Percentiles rank a stretch among this genome's conserved stretches.
Conservation (phyloP, 2,329 filamentous ascomycete genomes). For the Cercospora zeae-maydis region DNA sequence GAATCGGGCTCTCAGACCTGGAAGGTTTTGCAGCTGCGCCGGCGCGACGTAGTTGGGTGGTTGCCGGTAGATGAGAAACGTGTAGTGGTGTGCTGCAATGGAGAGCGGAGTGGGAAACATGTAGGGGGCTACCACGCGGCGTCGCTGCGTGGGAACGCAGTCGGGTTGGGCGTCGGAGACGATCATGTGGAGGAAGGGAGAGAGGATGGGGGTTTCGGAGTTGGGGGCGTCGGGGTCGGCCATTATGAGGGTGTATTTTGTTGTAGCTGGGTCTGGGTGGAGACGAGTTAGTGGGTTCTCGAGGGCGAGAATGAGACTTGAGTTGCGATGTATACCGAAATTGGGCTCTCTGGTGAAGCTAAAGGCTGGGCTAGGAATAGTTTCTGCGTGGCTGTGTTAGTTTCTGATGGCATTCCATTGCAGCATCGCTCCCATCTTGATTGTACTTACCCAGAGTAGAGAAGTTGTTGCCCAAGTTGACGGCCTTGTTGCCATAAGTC, state of each 20-base stretch:
- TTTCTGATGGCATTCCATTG: background rate
- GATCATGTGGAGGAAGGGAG: conserved; percentile 23
- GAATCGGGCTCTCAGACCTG: conserved; percentile 21
- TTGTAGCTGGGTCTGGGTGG: conserved; percentile 20
- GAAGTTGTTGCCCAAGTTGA: conserved; percentile 26
- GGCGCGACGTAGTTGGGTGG: conserved; percentile 25
- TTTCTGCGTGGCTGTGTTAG: conserved; percentile 17
- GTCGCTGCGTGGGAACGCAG: conserved; percentile 23
- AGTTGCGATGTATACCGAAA: conserved; percentile 4
- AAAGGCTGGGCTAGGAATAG: conserved; percentile 18
- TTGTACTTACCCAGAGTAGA: conserved; percentile 16
- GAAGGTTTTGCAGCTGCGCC: conserved; percentile 10
- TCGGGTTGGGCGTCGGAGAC: conserved; percentile 26
- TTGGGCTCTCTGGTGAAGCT: conserved; percentile 26
- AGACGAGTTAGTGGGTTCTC: background rate
- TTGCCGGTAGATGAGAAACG: conserved; percentile 29
- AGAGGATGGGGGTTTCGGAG: conserved; percentile 17
- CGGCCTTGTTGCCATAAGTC: conserved; percentile 21
- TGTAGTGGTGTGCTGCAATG: conserved; percentile 24
- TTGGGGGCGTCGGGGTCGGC: conserved; percentile 29
- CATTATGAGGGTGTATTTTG: conserved; percentile 30
- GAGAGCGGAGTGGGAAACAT: conserved; percentile 22
- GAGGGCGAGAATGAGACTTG: background rate
- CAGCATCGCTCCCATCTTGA: background rate
- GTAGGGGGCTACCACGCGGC: conserved; percentile 21